Conservation (phyloP, 1,139 yeast species). For the Candida sojae region DNA sequence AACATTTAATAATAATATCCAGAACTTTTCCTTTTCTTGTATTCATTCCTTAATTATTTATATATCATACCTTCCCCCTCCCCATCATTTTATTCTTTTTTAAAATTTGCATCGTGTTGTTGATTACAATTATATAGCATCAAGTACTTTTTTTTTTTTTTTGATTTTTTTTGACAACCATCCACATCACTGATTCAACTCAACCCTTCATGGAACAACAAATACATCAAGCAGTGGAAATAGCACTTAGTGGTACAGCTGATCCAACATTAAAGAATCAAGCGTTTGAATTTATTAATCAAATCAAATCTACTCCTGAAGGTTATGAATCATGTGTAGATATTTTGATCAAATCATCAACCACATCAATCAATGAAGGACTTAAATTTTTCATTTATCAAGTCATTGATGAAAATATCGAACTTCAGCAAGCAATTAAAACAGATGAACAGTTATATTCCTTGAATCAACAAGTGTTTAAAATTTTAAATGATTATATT, state of each 20-base stretch:
- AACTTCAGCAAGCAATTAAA: constrained; percentile 31
- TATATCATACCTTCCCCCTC: neutral
- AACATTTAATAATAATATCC: no score
- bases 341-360: constrained; percentile 43
- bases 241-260: constrained; percentile 80
- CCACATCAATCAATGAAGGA: constrained; percentile 43
- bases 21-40: neutral
- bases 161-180: constrained; percentile 3
- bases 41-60: neutral
- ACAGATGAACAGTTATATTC: constrained; percentile 43
- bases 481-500: constrained; percentile 34
- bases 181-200: neutral
- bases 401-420: constrained; percentile 69
- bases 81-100: neutral
- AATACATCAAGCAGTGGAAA: constrained; percentile 89
- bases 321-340: constrained; percentile 81
- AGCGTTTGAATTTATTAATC: constrained; percentile 79
- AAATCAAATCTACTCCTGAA: constrained; percentile 70
- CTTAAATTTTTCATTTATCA: constrained; percentile 79
- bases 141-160: neutral
- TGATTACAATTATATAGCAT: neutral
- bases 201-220: constrained; percentile 65
- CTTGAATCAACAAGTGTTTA: constrained; percentile 44
- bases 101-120: neutral
- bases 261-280: constrained; percentile 72